Evolutionary conservation across 768 basidiomycete genomes (phyloP), one percentile per base, ranked within the genome.

Genomic region (Leucogyrophana mollusca): DNA sequence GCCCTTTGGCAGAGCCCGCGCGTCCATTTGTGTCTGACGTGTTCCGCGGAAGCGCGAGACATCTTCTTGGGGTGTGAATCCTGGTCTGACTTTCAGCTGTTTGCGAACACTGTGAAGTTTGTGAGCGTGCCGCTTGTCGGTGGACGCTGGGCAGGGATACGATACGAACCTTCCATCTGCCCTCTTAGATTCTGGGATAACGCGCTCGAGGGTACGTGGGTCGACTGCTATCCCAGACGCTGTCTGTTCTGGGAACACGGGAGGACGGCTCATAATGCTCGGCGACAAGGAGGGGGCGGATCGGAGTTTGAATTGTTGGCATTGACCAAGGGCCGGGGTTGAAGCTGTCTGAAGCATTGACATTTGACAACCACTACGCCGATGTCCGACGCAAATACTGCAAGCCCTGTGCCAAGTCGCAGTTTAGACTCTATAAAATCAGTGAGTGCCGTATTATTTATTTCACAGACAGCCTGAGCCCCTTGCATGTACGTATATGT

Each of bases 31-130:
- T 41, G 82, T 75, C 62, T 91, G 89, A 43, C 83, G 81, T 36
- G 82, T 79, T 34, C 88, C 82, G 43, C 90, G 80, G 67, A 94
- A 97, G 39, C 85, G 82, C n/a, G 80, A 77, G 7, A 94, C 78
- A 67, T 97, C 94, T 66, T 97, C 94, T 67, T 94, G 91, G 0
- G 94, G 94, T 4, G 91, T 95, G 68, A 87, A 97, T 0, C 94
- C 94, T 3, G 92, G 94, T 21, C 94, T 77, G 53, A 97, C 85
- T 72, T 86, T 94, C 46, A 87, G 72, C 67, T 94, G 80, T 68
- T 94, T 95, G 51, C 94, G 85, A 25, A 90, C 66, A 39, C 94
- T 96, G 64, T 55, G 52, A 40, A 43, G 45, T 43, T 51, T 35
- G 51, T 45, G 34, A 47, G 27, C 43, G 45, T 53, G 46, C 48